Conservation (phyloP, 2,329 filamentous ascomycete species). For the Drechmeria coniospora region DNA sequence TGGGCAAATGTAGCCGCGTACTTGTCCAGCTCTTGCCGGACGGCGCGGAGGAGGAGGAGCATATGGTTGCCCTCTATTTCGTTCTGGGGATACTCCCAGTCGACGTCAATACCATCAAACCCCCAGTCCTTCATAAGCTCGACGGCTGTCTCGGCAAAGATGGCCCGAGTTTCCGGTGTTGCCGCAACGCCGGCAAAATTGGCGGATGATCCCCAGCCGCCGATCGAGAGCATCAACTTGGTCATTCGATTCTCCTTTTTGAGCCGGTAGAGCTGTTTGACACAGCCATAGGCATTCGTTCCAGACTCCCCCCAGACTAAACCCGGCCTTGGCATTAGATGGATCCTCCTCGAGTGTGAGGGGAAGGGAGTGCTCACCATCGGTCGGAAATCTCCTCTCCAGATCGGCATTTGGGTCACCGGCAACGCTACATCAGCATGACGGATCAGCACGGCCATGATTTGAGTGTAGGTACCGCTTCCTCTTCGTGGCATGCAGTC, state of each 20-base stretch:
- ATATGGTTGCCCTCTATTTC: slow-evolving; percentile 26
- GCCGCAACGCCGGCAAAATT: slow-evolving; percentile 57
- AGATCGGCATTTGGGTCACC: slow-evolving; percentile 55
- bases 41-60: slow-evolving; percentile 25
- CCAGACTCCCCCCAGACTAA: slow-evolving; percentile 45
- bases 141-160: slow-evolving; percentile 56
- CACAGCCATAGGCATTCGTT: slow-evolving; percentile 66
- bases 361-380: slow-evolving; percentile 37
- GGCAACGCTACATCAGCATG: slow-evolving; percentile 30
- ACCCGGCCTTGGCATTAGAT: neutral
- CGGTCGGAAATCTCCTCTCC: slow-evolving; percentile 56
- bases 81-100: slow-evolving; percentile 24
- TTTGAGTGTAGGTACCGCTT: no score
- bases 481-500: no score
- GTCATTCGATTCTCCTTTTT: slow-evolving; percentile 66
- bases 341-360: no score
- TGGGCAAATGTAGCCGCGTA: slow-evolving; percentile 28
- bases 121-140: slow-evolving; percentile 59
- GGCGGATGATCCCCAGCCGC: slow-evolving; percentile 70
- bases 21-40: slow-evolving; percentile 31
- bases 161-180: slow-evolving; percentile 42
- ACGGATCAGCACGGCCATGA: no score
- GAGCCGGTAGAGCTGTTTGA: slow-evolving; percentile 64
- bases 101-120: slow-evolving; percentile 32
- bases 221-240: slow-evolving; percentile 66